Base-by-base conservation (phyloP, 2,329 filamentous ascomycete species). In the Verticillium alfalfae region DNA sequence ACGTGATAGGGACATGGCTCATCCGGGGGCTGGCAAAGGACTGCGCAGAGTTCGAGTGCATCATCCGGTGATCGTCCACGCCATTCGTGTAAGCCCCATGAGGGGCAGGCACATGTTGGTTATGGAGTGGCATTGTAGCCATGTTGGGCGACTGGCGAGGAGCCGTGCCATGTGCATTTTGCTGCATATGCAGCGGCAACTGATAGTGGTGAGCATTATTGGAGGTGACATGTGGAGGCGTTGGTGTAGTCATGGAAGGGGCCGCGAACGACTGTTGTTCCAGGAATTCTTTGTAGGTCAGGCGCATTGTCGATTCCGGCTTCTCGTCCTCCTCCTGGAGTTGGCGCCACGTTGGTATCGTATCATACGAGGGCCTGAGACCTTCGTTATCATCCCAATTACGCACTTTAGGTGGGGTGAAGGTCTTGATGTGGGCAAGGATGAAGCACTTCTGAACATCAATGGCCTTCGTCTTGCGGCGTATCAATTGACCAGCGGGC, bases 51-150 rank as follows among this genome's bases (percentile, higher is more conserved):
- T 89, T 93, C 7, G 88, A 90, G 62, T 91, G 91, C 78, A 95
- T 90, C 91, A 97, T 96, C 59, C 93, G 87, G 70, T 93, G 91
- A 62, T 93, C 90, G 67, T 96, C 93, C 67, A 88, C 87, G 15
- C 57, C 57, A 63, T 87, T 88, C 68, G 88, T 91, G 67, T 88
- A 90, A 3, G 85, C 84, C 16, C 83, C 82, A 59, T 86, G 85
- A 52, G 87, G 84, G 6, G 83, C 84, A 66, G 89, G 89, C 4
- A 77, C 80, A 69, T 93, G 91, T 64, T 89, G 88, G 34, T 83
- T 84, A 69, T 92, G 90, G 75, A 92, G 88, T 69, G 90, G 90
- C 72, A 93, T 91, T 18, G 89, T 87, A 22, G 88, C 87, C 70
- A 93, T 91, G 63, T 93, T 88, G 49, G 92, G 86, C 31, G 89